Evolutionary conservation across 176 grass and related monocot genomes (phyloP).

Genomic region (Eleusine coracana): DNA sequence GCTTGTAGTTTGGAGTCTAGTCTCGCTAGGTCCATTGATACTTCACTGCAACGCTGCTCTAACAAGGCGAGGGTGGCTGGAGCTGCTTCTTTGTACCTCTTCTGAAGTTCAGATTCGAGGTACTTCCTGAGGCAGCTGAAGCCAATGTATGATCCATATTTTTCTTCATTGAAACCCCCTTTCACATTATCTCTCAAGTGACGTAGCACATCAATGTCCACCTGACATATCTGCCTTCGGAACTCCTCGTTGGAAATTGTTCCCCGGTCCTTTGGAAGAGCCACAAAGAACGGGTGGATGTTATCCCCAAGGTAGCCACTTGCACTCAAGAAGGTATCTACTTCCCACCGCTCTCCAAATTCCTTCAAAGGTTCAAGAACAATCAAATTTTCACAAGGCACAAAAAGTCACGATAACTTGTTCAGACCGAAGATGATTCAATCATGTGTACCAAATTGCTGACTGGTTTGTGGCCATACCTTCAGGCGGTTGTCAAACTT

Average conservation of each 20-base stretch:
- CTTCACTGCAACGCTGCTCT: conserved; percentile 86
- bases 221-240: conserved; percentile 83
- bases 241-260: conserved; percentile 95
- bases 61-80: conserved; percentile 87
- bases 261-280: conserved; percentile 94
- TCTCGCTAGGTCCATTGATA: conserved; percentile 67
- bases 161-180: conserved; percentile 93
- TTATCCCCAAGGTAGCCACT: conserved; percentile 95
- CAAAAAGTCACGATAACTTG: no score
- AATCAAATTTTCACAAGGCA: conserved; percentile 16
- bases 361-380: conserved; percentile 61
- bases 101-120: conserved; percentile 93
- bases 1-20: conserved; percentile 84
- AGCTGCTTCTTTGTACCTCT: conserved; percentile 92
- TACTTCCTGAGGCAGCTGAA: conserved; percentile 79
- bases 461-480: conserved; percentile 51
- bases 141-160: conserved; percentile 75
- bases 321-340: conserved; percentile 85
- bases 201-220: conserved; percentile 70
- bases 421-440: neutral
- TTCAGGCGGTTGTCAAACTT: conserved; percentile 98
- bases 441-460: neutral
- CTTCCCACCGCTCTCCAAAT: conserved; percentile 94
- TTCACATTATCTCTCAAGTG: conserved; percentile 83
- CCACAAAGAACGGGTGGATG: conserved; percentile 90